Percentiles rank a stretch among this genome's conserved stretches.
phyloP scores from a whole-genome alignment of 352 stramenopile genomes.

The Pythium phragmitis region DNA sequence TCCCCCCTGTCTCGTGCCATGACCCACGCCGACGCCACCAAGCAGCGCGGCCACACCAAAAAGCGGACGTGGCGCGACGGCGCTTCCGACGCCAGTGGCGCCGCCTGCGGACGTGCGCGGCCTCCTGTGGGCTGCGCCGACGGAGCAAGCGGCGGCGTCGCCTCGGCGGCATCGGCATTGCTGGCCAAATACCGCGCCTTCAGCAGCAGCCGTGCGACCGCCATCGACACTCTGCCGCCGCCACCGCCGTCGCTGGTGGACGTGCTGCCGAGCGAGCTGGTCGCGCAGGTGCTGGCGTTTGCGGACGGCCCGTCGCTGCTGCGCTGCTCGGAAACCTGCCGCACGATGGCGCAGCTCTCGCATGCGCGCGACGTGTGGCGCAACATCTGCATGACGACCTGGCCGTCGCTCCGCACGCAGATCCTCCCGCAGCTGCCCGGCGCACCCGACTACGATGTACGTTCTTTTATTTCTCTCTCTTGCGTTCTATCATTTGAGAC shows the following conservation, averaged over 20 bases:
- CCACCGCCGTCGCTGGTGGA: conserved; percentile 33
- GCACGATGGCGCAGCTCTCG: conserved; percentile 42
- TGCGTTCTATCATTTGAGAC: background rate
- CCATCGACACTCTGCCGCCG: background rate
- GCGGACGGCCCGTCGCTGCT: conserved; percentile 64
- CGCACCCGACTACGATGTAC: conserved; percentile 76
- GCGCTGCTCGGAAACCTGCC: conserved; percentile 43
- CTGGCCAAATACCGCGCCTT: conserved; percentile 27
- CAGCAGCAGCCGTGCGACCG: conserved; percentile 9
- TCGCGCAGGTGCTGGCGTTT: conserved; percentile 43
- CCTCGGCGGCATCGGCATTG: conserved; percentile 40
- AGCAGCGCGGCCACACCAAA: conserved; percentile 36
- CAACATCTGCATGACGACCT: conserved; percentile 54
- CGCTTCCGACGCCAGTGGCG: conserved; percentile 12
- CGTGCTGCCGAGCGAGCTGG: conserved; percentile 51
- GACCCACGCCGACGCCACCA: conserved; percentile 31
- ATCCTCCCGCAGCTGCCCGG: conserved; percentile 66
- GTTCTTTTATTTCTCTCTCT: conserved; percentile 14
- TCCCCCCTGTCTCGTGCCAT: conserved; percentile 7
- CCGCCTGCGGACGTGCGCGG: conserved; percentile 19
- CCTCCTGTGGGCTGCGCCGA: conserved; percentile 12
- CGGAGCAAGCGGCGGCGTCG: conserved; percentile 21
- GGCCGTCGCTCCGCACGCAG: conserved; percentile 57
- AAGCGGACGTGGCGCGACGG: conserved; percentile 47
- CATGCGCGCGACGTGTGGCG: conserved; percentile 67